Evolutionary conservation across 2,329 filamentous ascomycete genomes (phyloP).

Genomic region (Verticillium zaregamsianum): DNA sequence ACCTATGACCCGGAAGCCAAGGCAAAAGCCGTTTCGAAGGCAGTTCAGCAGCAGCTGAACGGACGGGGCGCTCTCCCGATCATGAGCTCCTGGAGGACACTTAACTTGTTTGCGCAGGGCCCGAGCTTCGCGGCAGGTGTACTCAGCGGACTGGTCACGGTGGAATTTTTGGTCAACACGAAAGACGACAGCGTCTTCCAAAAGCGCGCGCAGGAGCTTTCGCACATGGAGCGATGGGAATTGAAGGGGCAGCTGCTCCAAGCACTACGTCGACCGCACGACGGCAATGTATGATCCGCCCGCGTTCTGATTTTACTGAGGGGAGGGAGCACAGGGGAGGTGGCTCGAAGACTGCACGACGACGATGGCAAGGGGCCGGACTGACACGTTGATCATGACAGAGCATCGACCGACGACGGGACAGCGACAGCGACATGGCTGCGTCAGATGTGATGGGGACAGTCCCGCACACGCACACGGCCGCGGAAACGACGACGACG

Average conservation of each 20-base stretch:
- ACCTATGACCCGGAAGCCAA: background rate
- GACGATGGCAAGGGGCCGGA: background rate
- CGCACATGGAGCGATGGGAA: slow-evolving; percentile 18
- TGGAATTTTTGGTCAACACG: slow-evolving; percentile 22
- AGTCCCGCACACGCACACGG: too few relatives aligned
- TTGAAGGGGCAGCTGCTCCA: slow-evolving; percentile 19
- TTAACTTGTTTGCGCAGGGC: slow-evolving; percentile 19
- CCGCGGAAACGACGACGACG: slow-evolving; percentile 9
- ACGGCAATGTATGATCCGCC: slow-evolving; percentile 27
- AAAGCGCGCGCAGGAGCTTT: slow-evolving; percentile 18
- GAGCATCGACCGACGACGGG: slow-evolving; percentile 2
- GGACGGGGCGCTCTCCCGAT: background rate
- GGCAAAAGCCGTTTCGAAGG: background rate
- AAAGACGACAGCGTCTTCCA: slow-evolving; percentile 18
- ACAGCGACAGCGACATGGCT: slow-evolving; percentile 1
- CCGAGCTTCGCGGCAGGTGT: slow-evolving; percentile 26
- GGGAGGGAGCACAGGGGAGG: background rate
- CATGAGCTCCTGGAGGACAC: slow-evolving; percentile 22
- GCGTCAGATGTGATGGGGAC: slow-evolving; percentile 1
- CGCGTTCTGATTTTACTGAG: background rate
- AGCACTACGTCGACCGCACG: slow-evolving; percentile 13
- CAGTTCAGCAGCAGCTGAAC: background rate
- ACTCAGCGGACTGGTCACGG: slow-evolving; percentile 18
- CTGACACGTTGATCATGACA: background rate
- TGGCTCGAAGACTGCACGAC: background rate